Evolutionary conservation across 257 asterid genomes (phyloP), one percentile per base, ranked within the genome.

Genomic region (Penstemon newberryi): DNA sequence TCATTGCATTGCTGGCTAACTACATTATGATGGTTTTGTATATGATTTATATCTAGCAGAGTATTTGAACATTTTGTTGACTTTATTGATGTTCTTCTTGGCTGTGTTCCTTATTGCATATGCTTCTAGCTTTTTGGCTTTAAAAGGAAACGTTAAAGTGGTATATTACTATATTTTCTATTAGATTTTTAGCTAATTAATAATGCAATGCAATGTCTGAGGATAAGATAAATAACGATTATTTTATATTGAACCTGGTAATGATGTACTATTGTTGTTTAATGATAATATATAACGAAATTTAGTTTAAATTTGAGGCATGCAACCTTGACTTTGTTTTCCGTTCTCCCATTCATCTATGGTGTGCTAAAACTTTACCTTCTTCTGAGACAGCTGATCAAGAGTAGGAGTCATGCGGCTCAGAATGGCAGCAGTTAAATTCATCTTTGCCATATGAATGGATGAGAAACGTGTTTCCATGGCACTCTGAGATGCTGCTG

Each of bases 381-480:
- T 56, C 47, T 72, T 61, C 81, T 74, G 84, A 55, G 78, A 72
- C 95, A 88, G 97, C 76, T 86, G 67, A 83, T 85, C 80, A 91
- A 75, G 82, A 80, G 61, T 62, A 77, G 90, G 79, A 76, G 58
- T 73, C 84, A 89, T n/a, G 85, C 78, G 9, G 73, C 77, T 80
- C 84, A 66, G 70, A 81, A 74, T 72, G 85, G 78, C 70, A 85
- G 78, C 70, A 85, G 69, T 80, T 77, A 80, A 78, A 66, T 75
- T 69, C 69, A 65, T 69, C 44, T 66, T 69, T 46, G 72, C 75
- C 60, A 12, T 69, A 60, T 50, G 70, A 67, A 56, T 73, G 51
- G 74, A 68, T 41, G 81, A 72, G 52, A 61, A 74, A 78, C 56
- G 63, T 63, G 54, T 60, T 77, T 65, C 70, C 76, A 12, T 51